Conservation (phyloP, 2,329 filamentous ascomycete species). For the Colletotrichum sidae region DNA sequence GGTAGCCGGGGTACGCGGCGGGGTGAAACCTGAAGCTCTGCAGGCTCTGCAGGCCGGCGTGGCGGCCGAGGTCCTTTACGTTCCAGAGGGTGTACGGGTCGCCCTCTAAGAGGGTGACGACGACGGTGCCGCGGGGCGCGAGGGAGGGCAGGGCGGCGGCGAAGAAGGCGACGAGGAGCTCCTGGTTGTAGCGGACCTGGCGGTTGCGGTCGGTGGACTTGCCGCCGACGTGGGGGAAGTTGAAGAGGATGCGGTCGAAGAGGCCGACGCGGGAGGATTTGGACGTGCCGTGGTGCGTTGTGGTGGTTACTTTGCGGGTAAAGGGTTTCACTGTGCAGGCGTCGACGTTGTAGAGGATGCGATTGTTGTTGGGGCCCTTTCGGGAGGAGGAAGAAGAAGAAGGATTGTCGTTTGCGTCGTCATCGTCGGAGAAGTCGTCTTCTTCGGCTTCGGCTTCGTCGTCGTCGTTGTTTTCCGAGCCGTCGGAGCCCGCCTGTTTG, state of each 20-base stretch:
- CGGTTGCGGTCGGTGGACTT: conserved; percentile 93
- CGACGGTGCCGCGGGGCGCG: conserved; percentile 68
- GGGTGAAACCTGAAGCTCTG: conserved; percentile 78
- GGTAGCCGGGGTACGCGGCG: conserved; percentile 77
- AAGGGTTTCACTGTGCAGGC: conserved; percentile 72
- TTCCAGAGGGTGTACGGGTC: conserved; percentile 98
- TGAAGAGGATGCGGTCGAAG: conserved; percentile 89
- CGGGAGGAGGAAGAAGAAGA: too few relatives aligned
- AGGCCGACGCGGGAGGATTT: conserved; percentile 43
- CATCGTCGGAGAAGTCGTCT: conserved; percentile 4
- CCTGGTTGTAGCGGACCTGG: conserved; percentile 92
- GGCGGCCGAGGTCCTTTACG: conserved; percentile 85
- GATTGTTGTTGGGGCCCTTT: conserved; percentile 44
- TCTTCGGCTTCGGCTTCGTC: conserved; percentile 16
- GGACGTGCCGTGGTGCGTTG: conserved; percentile 41
- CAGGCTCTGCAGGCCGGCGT: conserved; percentile 77
- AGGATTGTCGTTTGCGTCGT: not conserved
- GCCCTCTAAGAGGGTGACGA: conserved; percentile 92
- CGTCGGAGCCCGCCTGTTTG: conserved; percentile 9
- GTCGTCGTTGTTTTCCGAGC: conserved; percentile 26
- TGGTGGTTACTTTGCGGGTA: conserved; percentile 40
- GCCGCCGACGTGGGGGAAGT: conserved; percentile 96
- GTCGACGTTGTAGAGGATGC: conserved; percentile 73
- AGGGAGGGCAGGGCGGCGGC: conserved; percentile 63
- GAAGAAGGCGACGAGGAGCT: conserved; percentile 79